phyloP scores from a whole-genome alignment of 345 rosid genomes.

The Eucalyptus sp. region DNA sequence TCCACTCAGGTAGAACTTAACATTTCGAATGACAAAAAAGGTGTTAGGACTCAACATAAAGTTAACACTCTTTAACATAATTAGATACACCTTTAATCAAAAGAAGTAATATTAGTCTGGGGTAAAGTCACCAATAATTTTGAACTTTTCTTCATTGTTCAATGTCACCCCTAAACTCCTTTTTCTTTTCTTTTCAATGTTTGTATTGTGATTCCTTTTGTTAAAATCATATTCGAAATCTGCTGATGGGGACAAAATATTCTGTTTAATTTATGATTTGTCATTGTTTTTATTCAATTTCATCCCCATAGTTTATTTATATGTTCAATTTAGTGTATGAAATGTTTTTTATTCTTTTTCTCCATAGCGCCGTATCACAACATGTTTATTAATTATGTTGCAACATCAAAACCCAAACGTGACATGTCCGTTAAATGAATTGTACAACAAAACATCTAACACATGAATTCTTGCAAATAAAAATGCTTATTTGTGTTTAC shows the following conservation, averaged over 20 bases:
- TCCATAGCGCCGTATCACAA: neutral
- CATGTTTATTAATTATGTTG: neutral
- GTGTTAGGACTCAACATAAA: neutral
- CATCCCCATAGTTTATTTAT: neutral
- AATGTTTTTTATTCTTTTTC: neutral
- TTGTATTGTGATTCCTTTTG: neutral
- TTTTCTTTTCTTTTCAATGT: neutral
- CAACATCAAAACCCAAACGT: neutral
- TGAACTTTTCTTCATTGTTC: neutral
- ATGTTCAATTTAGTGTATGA: neutral
- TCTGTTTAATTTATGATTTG: neutral
- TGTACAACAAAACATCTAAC: neutral
- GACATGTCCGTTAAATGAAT: neutral
- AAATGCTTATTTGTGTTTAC: neutral
- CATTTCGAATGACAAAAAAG: no score
- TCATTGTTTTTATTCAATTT: neutral
- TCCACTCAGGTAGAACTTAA: neutral
- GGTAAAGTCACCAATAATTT: neutral
- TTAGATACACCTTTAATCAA: neutral
- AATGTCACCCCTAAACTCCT: neutral
- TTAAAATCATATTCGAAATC: neutral
- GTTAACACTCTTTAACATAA: neutral
- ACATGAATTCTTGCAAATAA: neutral
- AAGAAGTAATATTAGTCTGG: neutral
- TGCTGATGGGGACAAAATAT: neutral